Base-by-base conservation (phyloP, 2,329 filamentous ascomycete species). In the Pseudogymnoascus sp. region DNA sequence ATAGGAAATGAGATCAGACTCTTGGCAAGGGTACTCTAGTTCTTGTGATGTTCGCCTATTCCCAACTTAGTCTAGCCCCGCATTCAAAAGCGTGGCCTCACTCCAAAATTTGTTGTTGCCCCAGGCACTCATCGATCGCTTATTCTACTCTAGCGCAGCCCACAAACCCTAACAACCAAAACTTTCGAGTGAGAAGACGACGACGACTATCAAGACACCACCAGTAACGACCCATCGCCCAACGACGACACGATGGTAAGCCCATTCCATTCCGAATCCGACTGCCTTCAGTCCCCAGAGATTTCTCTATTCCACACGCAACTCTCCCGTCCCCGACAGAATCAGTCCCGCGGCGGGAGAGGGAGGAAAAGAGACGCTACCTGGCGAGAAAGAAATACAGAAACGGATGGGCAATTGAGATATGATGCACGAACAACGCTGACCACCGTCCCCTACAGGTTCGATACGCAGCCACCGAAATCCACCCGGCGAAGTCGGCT, bases 381-480 rank as follows among this genome's bases (percentile, higher is more conserved):
- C 7, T 12, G 8, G 41, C 16, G 20, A 30, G 16, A 20, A 58
- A 57, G 18, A 39, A 30, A 25, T 2, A n/a, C 11, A 43, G 12
- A 36, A 16, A 57, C 41, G 58, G 38, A 57, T n/a, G 41, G 37
- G 58, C 37, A 43, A 60, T 20, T 54, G 47, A 54, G 47, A 54
- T n/a, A 33, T 43, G 58, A 57, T 47, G 30, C 7, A 41, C 14
- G 58, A 37, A 58, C 35, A 41, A 30, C 20, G 58, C 37, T 57
- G 57, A 58, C 57, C 47, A 58, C 18, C 37, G 57, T 58, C 57
- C 57, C 16, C 50, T 35, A 61, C 60, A 95, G 92, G 91, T 96
- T 85, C 91, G 92, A 81, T 97, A 97, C 92, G 91, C 91, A 81
- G 89, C 89, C 77, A 90, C 87, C 76, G 85, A 92, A 78, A 93